Evolutionary conservation across 1,284 basidiomycete species (phyloP).

Genomic region (Moesziomyces parantarcticus): DNA sequence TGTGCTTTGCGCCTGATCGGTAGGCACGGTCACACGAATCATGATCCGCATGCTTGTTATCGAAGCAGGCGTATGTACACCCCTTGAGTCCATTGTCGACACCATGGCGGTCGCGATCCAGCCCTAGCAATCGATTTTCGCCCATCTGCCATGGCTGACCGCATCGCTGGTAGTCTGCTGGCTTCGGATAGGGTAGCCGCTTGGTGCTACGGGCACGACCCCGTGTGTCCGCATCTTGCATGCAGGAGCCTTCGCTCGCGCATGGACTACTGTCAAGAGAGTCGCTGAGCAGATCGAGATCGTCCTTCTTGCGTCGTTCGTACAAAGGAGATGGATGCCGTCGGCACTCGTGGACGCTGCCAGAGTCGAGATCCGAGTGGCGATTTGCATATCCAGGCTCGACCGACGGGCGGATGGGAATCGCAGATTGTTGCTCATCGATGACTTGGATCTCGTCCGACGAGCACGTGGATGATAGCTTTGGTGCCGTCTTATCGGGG

Average conservation of each 20-base stretch:
- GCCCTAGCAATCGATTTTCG: too few relatives aligned
- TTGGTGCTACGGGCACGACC: constrained; percentile 29
- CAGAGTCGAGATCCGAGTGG: constrained; percentile 32
- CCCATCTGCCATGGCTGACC: neutral
- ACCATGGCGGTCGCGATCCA: neutral
- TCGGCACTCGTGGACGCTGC: constrained; percentile 26
- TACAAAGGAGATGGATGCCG: constrained; percentile 21
- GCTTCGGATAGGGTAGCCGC: constrained; percentile 14
- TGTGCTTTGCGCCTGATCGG: neutral
- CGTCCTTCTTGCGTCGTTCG: constrained; percentile 24
- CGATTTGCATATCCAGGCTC: constrained; percentile 15
- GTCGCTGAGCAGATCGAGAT: constrained; percentile 29
- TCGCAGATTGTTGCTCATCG: constrained; percentile 26
- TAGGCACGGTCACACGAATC: neutral
- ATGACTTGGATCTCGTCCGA: constrained; percentile 42
- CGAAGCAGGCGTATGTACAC: neutral
- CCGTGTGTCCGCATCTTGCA: constrained; percentile 2
- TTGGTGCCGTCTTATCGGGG: neutral
- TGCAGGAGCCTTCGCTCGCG: constrained; percentile 1
- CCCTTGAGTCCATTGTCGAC: too few relatives aligned
- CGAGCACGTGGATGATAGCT: constrained; percentile 1
- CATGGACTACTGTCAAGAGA: constrained; percentile 22
- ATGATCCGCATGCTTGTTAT: neutral
- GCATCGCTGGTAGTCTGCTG: neutral
- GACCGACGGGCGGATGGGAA: constrained; percentile 20